phyloP scores from a whole-genome alignment of 257 asterid species.

The Penstemon barbatus region DNA sequence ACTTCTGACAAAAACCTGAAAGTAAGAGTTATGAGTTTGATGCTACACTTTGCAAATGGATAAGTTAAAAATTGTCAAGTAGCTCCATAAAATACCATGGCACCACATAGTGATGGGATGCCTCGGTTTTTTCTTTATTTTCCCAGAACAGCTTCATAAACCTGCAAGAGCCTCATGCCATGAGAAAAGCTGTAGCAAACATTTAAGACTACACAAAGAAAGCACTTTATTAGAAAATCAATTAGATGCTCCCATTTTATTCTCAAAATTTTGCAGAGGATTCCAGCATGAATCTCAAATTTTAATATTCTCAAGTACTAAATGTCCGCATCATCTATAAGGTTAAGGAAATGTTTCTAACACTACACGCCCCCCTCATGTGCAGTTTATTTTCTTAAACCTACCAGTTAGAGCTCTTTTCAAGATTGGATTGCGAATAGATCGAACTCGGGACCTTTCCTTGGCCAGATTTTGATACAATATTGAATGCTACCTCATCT shows the following conservation, averaged over 20 bases:
- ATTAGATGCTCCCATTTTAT: slow-evolving; percentile 16
- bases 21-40: slow-evolving; percentile 28
- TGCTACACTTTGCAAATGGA: slow-evolving; percentile 1
- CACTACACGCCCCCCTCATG: too few relatives aligned
- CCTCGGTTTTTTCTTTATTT: slow-evolving; percentile 33
- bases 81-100: slow-evolving; percentile 42
- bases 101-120: slow-evolving; percentile 34
- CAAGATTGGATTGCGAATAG: too few relatives aligned
- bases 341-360: too few relatives aligned
- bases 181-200: slow-evolving; percentile 24
- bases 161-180: slow-evolving; percentile 39
- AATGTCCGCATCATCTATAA: too few relatives aligned
- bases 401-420: too few relatives aligned
- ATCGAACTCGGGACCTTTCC: too few relatives aligned
- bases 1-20: slow-evolving; percentile 61
- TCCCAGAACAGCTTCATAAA: slow-evolving; percentile 51
- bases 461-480: too few relatives aligned
- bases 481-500: too few relatives aligned
- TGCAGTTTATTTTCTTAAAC: too few relatives aligned
- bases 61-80: slow-evolving; percentile 2
- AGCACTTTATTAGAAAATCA: slow-evolving; percentile 14
- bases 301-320: slow-evolving; percentile 6
- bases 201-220: not conserved
- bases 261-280: slow-evolving; percentile 17
- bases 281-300: not conserved